Percentiles rank a stretch among this genome's conserved stretches.
These are phyloP conservation scores for Mediolabrus comicus DNA, from an alignment of 108 stramenopile species.

Conservation along the genomic window DNA sequence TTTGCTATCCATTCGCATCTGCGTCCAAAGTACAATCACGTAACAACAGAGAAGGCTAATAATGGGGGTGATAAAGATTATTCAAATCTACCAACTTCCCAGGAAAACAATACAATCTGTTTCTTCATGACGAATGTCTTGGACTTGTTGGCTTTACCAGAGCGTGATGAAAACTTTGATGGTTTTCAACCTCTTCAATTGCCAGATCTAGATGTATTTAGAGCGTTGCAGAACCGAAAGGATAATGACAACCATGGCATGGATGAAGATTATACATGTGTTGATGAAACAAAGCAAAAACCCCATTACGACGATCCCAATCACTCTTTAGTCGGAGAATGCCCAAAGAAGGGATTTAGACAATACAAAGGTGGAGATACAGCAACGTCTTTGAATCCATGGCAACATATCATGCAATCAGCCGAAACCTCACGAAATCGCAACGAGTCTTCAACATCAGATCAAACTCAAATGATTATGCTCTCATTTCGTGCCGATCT, in stretches of 20 bases:
- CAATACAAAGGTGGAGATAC: not conserved
- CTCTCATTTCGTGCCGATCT: conserved; percentile 35
- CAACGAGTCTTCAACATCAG: not conserved
- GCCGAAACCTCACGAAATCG: not conserved
- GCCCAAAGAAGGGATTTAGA: not conserved
- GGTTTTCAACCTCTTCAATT: conserved; percentile 27
- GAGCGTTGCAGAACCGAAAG: not conserved
- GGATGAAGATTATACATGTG: not conserved
- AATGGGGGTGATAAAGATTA: conserved; percentile 1
- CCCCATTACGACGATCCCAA: not conserved
- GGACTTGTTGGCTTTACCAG: conserved; percentile 27
- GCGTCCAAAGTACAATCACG: conserved; percentile 18
- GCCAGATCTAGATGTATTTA: conserved; percentile 18
- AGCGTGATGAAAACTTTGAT: conserved; percentile 13
- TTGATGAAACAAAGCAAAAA: not conserved
- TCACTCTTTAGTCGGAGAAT: not conserved
- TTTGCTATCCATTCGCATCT: conserved; percentile 26
- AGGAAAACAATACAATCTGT: conserved; percentile 30
- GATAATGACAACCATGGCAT: not conserved
- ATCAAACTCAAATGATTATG: conserved; percentile 19
- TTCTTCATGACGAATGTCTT: conserved; percentile 45
- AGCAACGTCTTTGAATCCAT: not conserved
- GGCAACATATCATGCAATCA: conserved; percentile 20
- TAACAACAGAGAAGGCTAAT: not conserved
- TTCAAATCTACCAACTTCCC: conserved; percentile 13